Base-by-base conservation (phyloP, 306 rosid genomes). In the Gynostemma pentaphyllum region DNA sequence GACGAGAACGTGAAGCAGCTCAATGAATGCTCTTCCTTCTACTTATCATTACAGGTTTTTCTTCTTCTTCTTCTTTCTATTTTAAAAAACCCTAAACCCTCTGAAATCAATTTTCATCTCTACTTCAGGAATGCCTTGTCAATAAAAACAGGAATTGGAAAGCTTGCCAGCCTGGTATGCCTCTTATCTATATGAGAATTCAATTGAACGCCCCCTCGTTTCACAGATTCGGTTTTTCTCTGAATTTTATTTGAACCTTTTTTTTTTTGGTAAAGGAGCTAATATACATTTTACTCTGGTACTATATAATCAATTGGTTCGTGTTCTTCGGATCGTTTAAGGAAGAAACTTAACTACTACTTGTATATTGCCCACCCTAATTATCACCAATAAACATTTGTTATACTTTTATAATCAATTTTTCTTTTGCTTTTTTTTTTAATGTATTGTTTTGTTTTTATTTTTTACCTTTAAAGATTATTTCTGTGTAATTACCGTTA, bases 1-100 rank as follows among this genome's bases (percentile, higher is more conserved):
- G 89, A 90, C 16, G 95, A 87, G 69, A 90, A 81, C 62, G 91
- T 87, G 18, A 87, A 79, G 22, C 94, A 87, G 76, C 95, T 90
- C 64, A 76, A 80, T 2, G 84, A 85, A 59, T 90, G 97, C 59
- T 81, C 97, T 8, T 68, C 83, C 47, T 54, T 80, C 59, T 87
- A 90, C 76, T 79, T 85, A 18, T 62, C 76, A 27, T 79, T 90
- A 76, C 96, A 90, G 97, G 97, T 90, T 8, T 16, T 23, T 11
- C 44, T 1, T 51, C 36, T 0, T 52, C 44, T 9, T 55, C 42
- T 46, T 42, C 45, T 16, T 47, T 42, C 21, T 51, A 27, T 16
- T 24, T 12, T 37, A 61, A 65, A 15, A 74, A 81, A 75, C 81
- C 88, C 83, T 74, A 82, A 76, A 71, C 73, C 74, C 74, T n/a